phyloP scores from a whole-genome alignment of 2,329 filamentous ascomycete species.

The Cladorrhinum sp. region DNA sequence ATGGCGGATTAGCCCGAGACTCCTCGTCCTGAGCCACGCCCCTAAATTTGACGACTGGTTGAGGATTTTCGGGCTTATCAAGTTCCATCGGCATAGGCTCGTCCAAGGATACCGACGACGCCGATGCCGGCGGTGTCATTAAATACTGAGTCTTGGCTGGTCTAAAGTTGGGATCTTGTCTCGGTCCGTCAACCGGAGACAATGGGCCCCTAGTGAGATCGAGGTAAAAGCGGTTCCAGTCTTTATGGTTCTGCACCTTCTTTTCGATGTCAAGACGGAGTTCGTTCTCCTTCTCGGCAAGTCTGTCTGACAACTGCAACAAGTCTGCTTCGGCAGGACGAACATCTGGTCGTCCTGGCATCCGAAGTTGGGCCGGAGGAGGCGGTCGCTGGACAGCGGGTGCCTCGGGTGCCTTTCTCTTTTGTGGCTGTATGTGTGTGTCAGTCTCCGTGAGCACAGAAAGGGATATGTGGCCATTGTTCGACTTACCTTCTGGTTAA shows the following conservation, averaged over 20 bases:
- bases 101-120: constrained; percentile 42
- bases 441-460: constrained; percentile 31
- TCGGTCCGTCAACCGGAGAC: constrained; percentile 69
- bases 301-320: constrained; percentile 69
- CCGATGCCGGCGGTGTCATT: constrained; percentile 61
- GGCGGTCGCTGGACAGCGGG: constrained; percentile 59
- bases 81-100: constrained; percentile 48
- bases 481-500: constrained; percentile 80
- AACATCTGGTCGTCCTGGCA: constrained; percentile 67
- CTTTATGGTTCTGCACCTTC: constrained; percentile 82
- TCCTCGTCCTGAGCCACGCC: constrained; percentile 41
- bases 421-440: constrained; percentile 58
- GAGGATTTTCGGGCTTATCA: constrained; percentile 41
- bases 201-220: constrained; percentile 85
- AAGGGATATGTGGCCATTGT: neutral
- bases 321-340: constrained; percentile 76
- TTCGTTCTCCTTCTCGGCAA: constrained; percentile 77
- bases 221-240: constrained; percentile 87
- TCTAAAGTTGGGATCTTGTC: constrained; percentile 62
- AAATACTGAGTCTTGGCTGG: constrained; percentile 69
- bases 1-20: constrained; percentile 48
- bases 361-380: constrained; percentile 63
- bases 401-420: constrained; percentile 63
- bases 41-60: constrained; percentile 46
- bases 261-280: constrained; percentile 79